Base-by-base conservation (phyloP, 768 basidiomycete species). In the Amanita pseudoporphyria region DNA sequence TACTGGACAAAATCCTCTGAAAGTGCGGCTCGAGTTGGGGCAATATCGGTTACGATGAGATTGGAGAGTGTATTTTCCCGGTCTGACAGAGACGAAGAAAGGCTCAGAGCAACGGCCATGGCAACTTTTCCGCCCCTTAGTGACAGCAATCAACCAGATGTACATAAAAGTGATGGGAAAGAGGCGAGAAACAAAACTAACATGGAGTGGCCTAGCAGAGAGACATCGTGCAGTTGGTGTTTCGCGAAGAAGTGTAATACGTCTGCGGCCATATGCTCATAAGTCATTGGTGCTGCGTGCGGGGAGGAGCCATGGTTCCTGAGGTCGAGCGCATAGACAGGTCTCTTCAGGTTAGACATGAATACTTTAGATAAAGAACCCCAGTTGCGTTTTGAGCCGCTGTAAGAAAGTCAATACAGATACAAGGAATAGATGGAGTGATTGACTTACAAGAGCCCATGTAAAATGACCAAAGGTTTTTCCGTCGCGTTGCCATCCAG, bases 321-420 rank as follows among this genome's bases (percentile, higher is more conserved):
- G 19, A 95, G 70, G 63, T 96, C 91, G 35, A 95, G 64, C 2
- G 83, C 70, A 58, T 90, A 92, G 16, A 95, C 73, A 1, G 86
- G 81, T 51, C 81, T 71, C 2, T 72, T 63, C 1, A 89, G 69
- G 45, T 80, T 77, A 28, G 72, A 69, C n/a, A 76, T 69, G 53
- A 96, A 81, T 0, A 80, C 78, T 57, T 87, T 89, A 5, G 86
- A 77, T 4, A 95, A 71, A 0, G 87, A 87, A 5, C 76, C 69
- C 89, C 90, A 96, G 61, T 95, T 95, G 52, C 91, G 78, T 61
- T 93, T 92, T 33, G 84, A 89, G 0, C 90, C 91, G 56, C 88
- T 92, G 56, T 26, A 30, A 9, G 6, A 18, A 33, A 5, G 14
- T 37, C 22, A 33, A 9, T 21, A 18, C 1, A 12, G 31, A n/a